Conservation (phyloP, 1,284 basidiomycete species). For the Farysia itapuensis region DNA sequence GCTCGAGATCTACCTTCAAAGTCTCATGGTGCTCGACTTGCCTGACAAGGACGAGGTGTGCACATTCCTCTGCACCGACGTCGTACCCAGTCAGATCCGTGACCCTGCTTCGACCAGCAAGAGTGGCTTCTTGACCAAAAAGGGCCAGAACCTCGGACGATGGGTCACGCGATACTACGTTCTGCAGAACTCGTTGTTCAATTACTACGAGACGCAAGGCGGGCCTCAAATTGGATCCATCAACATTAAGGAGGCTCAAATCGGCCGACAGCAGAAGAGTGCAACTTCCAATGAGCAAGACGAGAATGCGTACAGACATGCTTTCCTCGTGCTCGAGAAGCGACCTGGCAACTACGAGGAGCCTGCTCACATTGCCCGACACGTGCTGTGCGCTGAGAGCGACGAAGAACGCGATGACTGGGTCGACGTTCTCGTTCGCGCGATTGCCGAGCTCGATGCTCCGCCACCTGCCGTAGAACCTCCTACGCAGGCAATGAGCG, state of each 20-base stretch:
- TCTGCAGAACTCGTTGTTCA: constrained; percentile 74
- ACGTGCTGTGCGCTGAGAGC: constrained; percentile 93
- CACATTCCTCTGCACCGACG: constrained; percentile 86
- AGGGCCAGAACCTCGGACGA: constrained; percentile 91
- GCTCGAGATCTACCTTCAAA: constrained; percentile 83
- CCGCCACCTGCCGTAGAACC: constrained; percentile 12
- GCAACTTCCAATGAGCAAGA: constrained; percentile 64
- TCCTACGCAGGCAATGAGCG: constrained; percentile 26
- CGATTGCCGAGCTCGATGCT: constrained; percentile 40
- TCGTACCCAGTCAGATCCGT: constrained; percentile 67
- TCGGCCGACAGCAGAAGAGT: constrained; percentile 68
- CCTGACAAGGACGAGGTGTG: constrained; percentile 88
- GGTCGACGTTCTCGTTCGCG: constrained; percentile 79
- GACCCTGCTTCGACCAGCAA: constrained; percentile 69
- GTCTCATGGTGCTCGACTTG: constrained; percentile 73
- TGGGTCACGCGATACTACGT: constrained; percentile 82
- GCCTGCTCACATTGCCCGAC: constrained; percentile 70
- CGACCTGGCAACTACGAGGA: constrained; percentile 63
- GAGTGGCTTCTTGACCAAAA: constrained; percentile 93
- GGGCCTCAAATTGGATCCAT: constrained; percentile 88
- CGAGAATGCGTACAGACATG: constrained; percentile 91
- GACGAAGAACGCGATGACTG: constrained; percentile 88
- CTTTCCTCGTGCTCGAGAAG: constrained; percentile 91
- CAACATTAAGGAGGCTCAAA: constrained; percentile 80
- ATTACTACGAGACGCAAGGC: constrained; percentile 85